Base-by-base conservation (phyloP, 192 early-diverging fungal species). In the Mortierella hygrophila region DNA sequence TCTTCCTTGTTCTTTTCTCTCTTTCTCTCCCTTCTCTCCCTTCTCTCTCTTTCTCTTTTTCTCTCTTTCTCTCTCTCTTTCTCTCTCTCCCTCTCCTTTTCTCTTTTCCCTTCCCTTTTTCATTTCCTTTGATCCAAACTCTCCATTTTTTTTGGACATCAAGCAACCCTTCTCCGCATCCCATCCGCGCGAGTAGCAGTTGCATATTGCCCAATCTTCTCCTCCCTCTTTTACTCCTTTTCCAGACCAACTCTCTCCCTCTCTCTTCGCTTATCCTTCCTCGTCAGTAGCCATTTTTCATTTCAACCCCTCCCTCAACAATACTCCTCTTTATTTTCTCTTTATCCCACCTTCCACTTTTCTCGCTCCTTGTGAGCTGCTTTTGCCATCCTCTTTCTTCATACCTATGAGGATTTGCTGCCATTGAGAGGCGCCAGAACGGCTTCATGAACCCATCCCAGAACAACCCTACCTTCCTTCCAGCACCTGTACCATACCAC, bases 401-500 rank as follows among this genome's bases (percentile, higher is more conserved):
- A 71, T 35, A 71, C 70, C 20, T 16, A 42, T 71, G 70, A 71
- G n/a, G 41, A 42, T 21, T 26, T 40, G 21, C 70, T 71, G 40
- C 32, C 15, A 52, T 29, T 52, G n/a, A 71, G 26, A 70, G 46
- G 77, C 32, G 77, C 68, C 52, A 40, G 42, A 42, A 68, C 49
- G 77, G 77, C 69, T 78, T 78, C 26, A 71, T 35, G 42, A 41
- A 46, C 26, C 74, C 29, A n/a, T 32, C 6, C 65, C 37, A 49
- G 20, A 65, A 26, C n/a, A 65, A 10, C 29, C 60, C 60, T 65
- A 32, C 29, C 60, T 65, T 32, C 26, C 60, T 65, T 65, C 60
- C 60, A 65, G 11, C 60, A 15, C 60, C 26, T 65, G 26, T 65
- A 15, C 60, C 29, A 65, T 32, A 65, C 13, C 29, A 11, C 29